Evolutionary conservation across 2,329 filamentous ascomycete genomes (phyloP).

Genomic region (Acrocalymma vagum): DNA sequence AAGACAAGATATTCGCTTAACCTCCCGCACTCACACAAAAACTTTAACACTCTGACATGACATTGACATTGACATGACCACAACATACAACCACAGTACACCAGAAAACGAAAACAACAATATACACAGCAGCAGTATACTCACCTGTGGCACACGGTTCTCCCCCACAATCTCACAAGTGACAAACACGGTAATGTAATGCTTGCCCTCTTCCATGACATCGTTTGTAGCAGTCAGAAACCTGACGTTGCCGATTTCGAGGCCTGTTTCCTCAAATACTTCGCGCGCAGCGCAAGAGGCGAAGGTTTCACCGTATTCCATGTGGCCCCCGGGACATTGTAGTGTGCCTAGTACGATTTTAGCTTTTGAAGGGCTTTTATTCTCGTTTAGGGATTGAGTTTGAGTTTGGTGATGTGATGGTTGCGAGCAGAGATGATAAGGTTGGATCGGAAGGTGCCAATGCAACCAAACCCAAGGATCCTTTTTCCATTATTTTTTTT

Average conservation of each 20-base stretch:
- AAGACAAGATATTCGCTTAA: too few relatives aligned
- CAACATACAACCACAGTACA: not conserved
- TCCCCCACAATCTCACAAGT: slow-evolving; percentile 60
- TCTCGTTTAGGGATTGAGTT: too few relatives aligned
- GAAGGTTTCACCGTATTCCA: slow-evolving; percentile 73
- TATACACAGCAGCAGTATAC: slow-evolving; percentile 36
- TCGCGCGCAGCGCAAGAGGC: slow-evolving; percentile 72
- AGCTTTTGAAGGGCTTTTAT: too few relatives aligned
- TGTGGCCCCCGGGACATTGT: slow-evolving; percentile 78
- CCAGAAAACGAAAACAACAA: slow-evolving; percentile 8
- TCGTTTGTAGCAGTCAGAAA: slow-evolving; percentile 73
- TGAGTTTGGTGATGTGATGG: not conserved
- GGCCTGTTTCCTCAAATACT: slow-evolving; percentile 73
- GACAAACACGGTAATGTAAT: slow-evolving; percentile 80
- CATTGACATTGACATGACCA: not conserved
- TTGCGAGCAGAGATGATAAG: not conserved
- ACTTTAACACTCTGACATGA: too few relatives aligned
- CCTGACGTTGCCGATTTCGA: slow-evolving; percentile 58
- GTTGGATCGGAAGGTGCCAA: not conserved
- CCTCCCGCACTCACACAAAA: too few relatives aligned
- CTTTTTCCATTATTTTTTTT: too few relatives aligned
- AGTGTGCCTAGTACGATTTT: slow-evolving; percentile 58
- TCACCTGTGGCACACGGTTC: slow-evolving; percentile 62
- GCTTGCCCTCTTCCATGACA: slow-evolving; percentile 69
- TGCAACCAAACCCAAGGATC: too few relatives aligned